Evolutionary conservation across 495 filamentous ascomycete genomes (phyloP).

Genomic region (Penicillium arizonense): DNA sequence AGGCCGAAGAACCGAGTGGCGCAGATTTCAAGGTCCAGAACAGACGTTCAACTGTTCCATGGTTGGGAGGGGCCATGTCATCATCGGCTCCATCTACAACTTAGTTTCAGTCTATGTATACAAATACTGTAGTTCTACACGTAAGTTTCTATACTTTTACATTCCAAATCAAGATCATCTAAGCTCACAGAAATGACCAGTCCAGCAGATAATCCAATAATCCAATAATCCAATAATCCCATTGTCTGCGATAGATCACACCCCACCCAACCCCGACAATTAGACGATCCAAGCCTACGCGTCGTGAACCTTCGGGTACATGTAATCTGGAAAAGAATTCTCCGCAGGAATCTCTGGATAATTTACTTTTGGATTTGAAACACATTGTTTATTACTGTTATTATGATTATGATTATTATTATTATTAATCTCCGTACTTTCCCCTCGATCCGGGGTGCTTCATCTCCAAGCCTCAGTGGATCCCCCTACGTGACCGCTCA

Average conservation of each 20-base stretch:
- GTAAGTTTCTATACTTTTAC: background rate
- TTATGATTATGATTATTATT: too few relatives aligned
- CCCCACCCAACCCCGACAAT: slow-evolving; percentile 11
- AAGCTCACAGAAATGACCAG: background rate
- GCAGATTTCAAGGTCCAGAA: background rate
- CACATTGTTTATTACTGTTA: background rate
- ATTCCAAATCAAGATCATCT: background rate
- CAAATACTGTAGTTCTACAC: too few relatives aligned
- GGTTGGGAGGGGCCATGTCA: slow-evolving; percentile 3
- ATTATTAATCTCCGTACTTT: too few relatives aligned
- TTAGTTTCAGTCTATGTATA: background rate
- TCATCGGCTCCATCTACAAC: background rate
- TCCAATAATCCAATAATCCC: background rate
- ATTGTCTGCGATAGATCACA: slow-evolving; percentile 25
- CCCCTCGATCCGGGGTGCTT: background rate
- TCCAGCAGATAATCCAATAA: background rate
- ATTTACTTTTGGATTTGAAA: background rate
- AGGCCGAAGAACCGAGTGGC: background rate
- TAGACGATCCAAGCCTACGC: background rate
- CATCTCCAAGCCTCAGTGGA: slow-evolving; percentile 9
- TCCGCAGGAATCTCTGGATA: background rate
- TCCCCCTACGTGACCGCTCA: background rate
- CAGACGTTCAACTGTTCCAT: background rate
- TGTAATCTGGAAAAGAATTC: background rate
- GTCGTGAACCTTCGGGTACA: too few relatives aligned